phyloP scores from a whole-genome alignment of 371 early-diverging fungal genomes.

The Mortierella sp. region DNA sequence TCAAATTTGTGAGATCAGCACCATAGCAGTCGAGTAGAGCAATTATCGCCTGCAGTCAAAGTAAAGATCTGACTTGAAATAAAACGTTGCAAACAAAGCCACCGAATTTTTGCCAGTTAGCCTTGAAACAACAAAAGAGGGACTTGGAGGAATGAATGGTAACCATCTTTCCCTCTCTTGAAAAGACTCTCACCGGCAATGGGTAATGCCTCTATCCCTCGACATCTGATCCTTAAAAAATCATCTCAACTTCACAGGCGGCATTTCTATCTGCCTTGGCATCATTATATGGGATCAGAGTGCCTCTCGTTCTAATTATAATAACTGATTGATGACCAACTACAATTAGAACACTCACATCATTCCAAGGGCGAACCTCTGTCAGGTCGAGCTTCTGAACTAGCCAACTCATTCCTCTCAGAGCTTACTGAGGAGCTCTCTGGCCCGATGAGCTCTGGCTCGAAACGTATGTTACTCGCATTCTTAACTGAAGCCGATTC shows the following conservation, averaged over 20 bases:
- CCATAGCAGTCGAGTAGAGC: not conserved
- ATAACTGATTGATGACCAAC: not conserved
- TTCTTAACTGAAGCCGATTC: not conserved
- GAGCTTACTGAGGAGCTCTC: constrained; percentile 45
- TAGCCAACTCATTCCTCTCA: constrained; percentile 53
- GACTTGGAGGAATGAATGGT: not conserved
- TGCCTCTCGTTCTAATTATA: not conserved
- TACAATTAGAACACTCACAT: constrained; percentile 33
- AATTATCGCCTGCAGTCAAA: not conserved
- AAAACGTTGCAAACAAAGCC: constrained; percentile 18
- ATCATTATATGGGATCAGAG: not conserved
- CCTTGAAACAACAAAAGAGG: constrained; percentile 15
- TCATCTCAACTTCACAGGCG: not conserved
- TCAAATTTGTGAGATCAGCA: constrained; percentile 60
- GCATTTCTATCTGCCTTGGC: not conserved
- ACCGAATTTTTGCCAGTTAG: not conserved
- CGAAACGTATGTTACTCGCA: constrained; percentile 32
- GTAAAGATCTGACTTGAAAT: not conserved
- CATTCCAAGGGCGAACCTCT: constrained; percentile 43
- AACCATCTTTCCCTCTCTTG: not conserved
- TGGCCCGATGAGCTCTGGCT: constrained; percentile 21
- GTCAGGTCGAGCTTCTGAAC: constrained; percentile 52
- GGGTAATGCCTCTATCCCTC: constrained; percentile 9
- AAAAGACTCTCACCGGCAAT: constrained; percentile 15
- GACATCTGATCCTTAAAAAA: not conserved